Percentiles rank a stretch among this genome's conserved stretches.
phyloP scores from a whole-genome alignment of 1,284 basidiomycete species.

The Tylopilus sp. region DNA sequence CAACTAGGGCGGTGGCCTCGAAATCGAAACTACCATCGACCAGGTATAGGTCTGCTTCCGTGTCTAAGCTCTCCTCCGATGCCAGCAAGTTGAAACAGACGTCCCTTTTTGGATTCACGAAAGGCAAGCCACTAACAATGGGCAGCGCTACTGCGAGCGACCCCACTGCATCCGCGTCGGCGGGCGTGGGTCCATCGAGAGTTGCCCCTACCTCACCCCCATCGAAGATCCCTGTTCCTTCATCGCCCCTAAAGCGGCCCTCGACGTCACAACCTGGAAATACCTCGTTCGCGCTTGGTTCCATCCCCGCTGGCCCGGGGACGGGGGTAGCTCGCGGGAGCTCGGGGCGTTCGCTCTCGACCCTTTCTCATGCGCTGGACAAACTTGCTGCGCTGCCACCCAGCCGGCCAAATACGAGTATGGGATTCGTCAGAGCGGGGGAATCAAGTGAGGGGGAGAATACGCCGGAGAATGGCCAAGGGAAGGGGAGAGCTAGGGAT shows the following conservation, averaged over 20 bases:
- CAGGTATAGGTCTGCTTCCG: constrained; percentile 9
- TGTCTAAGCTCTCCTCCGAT: constrained; percentile 12
- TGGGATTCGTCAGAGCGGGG: constrained; percentile 49
- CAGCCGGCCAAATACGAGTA: constrained; percentile 56
- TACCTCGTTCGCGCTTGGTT: not conserved
- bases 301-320: not conserved
- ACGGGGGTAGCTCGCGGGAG: not conserved
- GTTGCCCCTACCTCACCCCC: constrained; percentile 12
- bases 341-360: constrained; percentile 36
- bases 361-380: constrained; percentile 56
- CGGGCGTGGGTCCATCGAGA: constrained; percentile 1
- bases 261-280: constrained; percentile 3
- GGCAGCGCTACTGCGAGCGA: not conserved
- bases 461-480: constrained; percentile 16
- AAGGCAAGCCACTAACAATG: constrained; percentile 2
- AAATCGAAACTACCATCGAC: constrained; percentile 6
- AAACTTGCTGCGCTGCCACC: constrained; percentile 60
- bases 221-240: constrained; percentile 31
- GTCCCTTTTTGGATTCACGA: constrained; percentile 29
- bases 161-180: constrained; percentile 2
- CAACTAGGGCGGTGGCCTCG: not conserved
- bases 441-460: constrained; percentile 14
- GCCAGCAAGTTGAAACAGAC: constrained; percentile 25
- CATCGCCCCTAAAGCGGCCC: constrained; percentile 17
- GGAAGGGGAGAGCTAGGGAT: constrained; percentile 24